Percentiles rank a stretch among this genome's conserved stretches.
Conservation (phyloP, 1,284 basidiomycete species). For the Boletellus sp. region DNA sequence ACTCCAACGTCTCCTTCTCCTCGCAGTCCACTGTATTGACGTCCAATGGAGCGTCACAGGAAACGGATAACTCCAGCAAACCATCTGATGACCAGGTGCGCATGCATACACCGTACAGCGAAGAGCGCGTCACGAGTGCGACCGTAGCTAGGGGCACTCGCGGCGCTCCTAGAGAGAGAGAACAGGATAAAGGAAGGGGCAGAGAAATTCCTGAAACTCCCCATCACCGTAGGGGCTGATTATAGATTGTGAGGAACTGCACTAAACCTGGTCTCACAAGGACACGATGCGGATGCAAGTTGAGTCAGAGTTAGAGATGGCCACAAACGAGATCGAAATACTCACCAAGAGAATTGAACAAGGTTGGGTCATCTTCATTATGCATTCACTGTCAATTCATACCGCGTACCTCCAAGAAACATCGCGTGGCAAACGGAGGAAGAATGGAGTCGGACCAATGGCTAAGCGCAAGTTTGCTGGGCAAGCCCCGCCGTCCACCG, state of each 20-base stretch:
- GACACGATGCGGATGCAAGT: slow-evolving; percentile 67
- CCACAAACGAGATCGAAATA: slow-evolving; percentile 66
- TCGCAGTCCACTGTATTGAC: slow-evolving; percentile 32
- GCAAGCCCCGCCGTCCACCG: slow-evolving; percentile 26
- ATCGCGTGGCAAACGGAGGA: slow-evolving; percentile 39
- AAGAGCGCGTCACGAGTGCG: slow-evolving; percentile 4
- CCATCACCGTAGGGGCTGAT: slow-evolving; percentile 48
- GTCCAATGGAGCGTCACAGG: slow-evolving; percentile 20
- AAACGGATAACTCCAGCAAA: slow-evolving; percentile 22
- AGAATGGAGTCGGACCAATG: slow-evolving; percentile 28
- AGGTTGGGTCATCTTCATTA: slow-evolving; percentile 39
- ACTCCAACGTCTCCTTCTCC: slow-evolving; percentile 28
- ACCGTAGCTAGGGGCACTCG: slow-evolving; percentile 65
- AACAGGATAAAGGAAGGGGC: slow-evolving; percentile 83
- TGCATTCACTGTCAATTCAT: background rate
- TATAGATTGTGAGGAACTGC: background rate
- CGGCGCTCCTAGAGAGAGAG: slow-evolving; percentile 65
- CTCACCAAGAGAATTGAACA: slow-evolving; percentile 62
- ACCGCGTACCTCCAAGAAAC: slow-evolving; percentile 32
- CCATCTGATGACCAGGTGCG: slow-evolving; percentile 33
- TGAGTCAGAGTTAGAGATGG: slow-evolving; percentile 71
- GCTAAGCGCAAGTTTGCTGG: slow-evolving; percentile 41
- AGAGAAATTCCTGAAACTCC: slow-evolving; percentile 73
- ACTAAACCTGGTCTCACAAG: slow-evolving; percentile 36
- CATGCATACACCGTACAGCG: slow-evolving; percentile 1